Base-by-base conservation (phyloP, 352 stramenopile species). In the Globisporangium alternatum region DNA sequence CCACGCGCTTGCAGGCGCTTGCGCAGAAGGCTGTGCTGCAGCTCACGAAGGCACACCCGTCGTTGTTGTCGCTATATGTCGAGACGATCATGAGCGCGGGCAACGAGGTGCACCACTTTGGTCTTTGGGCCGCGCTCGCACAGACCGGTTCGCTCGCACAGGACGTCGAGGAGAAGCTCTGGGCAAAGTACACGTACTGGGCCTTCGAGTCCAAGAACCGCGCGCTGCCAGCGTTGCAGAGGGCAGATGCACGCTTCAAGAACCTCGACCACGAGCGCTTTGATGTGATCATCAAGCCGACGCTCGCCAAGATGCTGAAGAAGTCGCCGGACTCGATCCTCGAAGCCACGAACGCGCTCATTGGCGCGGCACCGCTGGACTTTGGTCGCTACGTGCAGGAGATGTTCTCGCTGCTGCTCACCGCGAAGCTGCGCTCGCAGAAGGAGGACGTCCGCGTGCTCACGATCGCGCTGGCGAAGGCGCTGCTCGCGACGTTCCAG, bases 251-350 rank as follows among this genome's bases (percentile, higher is more conserved):
- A 25, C 81, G 85, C 33, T 84, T 95, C 53, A 72, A 80, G 60
- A 69, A 63, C 3, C 62, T 96, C 17, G 77, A 68, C n/a, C 64
- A 72, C 39, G 73, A 76, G 12, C 79, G 86, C 39, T 95, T 96
- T 17, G 84, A 92, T 45, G 43, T 66, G 47, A 60, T 86, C 21
- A 70, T 96, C 37, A 71, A 90, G 62, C 88, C 84, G 1, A 71
- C 78, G 17, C 64, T 94, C 47, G 65, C 76, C 33, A 91, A 91
- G 65, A 78, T 89, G 74, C 76, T 96, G 59, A 95, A 93, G 71
- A 91, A 91, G 64, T 87, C 84, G 31, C 86, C 88, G 0, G 88
- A 96, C 63, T 81, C 80, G 39, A 74, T 86, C 30, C 71, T 96
- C 31, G 83, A 94, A 65, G 74, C 81, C 7, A 70, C 80, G 3